Base-by-base conservation (phyloP, 176 grass and related monocot genomes). In the Rhynchospora pubera region DNA sequence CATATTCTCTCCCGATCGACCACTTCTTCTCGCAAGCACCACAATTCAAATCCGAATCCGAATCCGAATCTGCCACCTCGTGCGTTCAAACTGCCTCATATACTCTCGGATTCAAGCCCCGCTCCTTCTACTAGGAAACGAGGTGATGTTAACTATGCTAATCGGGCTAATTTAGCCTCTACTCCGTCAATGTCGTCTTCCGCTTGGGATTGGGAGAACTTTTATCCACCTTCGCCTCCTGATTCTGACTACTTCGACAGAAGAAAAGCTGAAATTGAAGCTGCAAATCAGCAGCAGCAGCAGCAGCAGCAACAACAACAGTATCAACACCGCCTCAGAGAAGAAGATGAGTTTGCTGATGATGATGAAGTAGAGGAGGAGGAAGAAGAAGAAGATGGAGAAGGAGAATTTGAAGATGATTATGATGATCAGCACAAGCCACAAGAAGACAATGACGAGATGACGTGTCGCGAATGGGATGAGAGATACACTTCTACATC, bases 201-300 rank as follows among this genome's bases (percentile, higher is more conserved):
- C 12, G 87, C 87, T 42, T 99, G 97, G 93, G 97, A 99, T 6
- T 99, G 97, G 97, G 93, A 95, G 84, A 95, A 95, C 70, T 91
- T 88, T 89, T 88, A 86, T 75, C 97, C 97, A 22, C 97, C 97
- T 84, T 99, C 97, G 22, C 93, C 93, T 57, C 97, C 97, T 24
- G 89, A 96, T 84, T 99, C 97, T 3, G 97, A 99, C 70, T 99
- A 91, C 73, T 99, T 93, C 52, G 91, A 93, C 4, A 92, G 97
- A 12, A 86, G 84, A 60, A 95, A 93, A 85, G 80, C 87, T 9
- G 92, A 99, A 70, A 66, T 90, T 52, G 89, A 99, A 79, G 90
- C 91, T 71, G 81, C 81, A 65, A 91, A 83, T 77, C 93, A 87
- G 83, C 77, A 92, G 75, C 94, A 86, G 66, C n/a, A n/a, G n/a